A percentile compares a stretch with the other conserved stretches of the same genome.
phyloP scores from a whole-genome alignment of 2,329 filamentous ascomycete species.

The Monilinia aucupariae region DNA sequence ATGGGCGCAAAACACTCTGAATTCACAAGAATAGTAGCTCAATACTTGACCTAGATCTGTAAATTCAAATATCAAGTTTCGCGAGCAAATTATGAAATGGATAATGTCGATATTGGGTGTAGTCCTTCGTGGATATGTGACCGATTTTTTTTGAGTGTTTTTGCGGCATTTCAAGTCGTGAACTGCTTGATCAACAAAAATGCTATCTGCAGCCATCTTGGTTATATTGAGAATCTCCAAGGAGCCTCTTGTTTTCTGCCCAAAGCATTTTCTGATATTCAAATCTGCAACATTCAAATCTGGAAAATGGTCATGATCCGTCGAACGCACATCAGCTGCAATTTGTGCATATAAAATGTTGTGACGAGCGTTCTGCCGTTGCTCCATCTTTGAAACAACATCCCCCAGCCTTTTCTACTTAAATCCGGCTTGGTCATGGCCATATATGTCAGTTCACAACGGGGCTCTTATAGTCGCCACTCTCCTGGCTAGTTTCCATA shows the following conservation, averaged over 20 bases:
- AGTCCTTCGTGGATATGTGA: not conserved
- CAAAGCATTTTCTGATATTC: conserved; percentile 23
- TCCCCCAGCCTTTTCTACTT: conserved; percentile 49
- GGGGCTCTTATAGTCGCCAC: conserved; percentile 52
- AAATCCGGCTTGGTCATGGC: conserved; percentile 35
- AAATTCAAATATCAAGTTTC: not conserved
- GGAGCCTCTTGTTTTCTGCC: conserved; percentile 41
- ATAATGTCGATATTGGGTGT: not conserved
- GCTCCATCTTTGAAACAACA: conserved; percentile 49
- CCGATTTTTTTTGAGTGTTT: not conserved
- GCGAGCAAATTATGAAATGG: not conserved
- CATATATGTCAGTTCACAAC: conserved; percentile 54
- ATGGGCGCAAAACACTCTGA: not conserved
- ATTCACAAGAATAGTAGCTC: not conserved
- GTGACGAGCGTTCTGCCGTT: conserved; percentile 45
- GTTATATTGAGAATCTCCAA: conserved; percentile 50
- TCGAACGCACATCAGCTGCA: conserved; percentile 36
- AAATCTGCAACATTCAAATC: conserved; percentile 22
- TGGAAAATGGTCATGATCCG: not conserved
- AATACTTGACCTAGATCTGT: not conserved
- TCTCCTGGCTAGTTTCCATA: conserved; percentile 44
- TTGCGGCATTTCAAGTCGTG: too few relatives aligned
- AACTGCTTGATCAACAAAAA: conserved; percentile 46
- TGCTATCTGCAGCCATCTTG: conserved; percentile 46
- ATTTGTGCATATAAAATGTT: conserved; percentile 44